phyloP scores from a whole-genome alignment of 2,329 filamentous ascomycete species.

The Fusarium decemcellulare region DNA sequence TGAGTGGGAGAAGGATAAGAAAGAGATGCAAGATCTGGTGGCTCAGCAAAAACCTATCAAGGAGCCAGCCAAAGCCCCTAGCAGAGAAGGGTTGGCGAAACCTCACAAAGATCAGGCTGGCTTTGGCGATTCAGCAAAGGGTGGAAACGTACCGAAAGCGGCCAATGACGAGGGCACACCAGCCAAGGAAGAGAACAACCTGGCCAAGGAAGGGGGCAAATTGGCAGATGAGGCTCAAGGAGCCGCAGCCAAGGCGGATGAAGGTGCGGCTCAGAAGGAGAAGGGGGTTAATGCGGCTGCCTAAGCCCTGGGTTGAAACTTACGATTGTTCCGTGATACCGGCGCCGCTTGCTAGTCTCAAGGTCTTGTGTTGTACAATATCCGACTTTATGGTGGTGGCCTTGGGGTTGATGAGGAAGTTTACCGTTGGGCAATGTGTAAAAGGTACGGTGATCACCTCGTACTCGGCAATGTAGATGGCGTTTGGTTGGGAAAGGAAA shows the following conservation, averaged over 20 bases:
- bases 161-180: conserved; percentile 7
- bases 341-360: neutral
- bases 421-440: conserved; percentile 13
- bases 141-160: conserved; percentile 16
- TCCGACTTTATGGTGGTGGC: conserved; percentile 24
- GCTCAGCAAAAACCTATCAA: conserved; percentile 37
- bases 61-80: conserved; percentile 32
- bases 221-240: conserved; percentile 19
- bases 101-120: conserved; percentile 29
- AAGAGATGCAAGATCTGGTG: conserved; percentile 78
- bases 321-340: neutral
- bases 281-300: conserved; percentile 29
- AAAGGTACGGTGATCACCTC: conserved; percentile 12
- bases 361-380: conserved; percentile 37
- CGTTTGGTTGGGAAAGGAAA: conserved; percentile 40
- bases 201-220: conserved; percentile 15
- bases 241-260: conserved; percentile 21
- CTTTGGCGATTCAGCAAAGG: conserved; percentile 20
- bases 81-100: conserved; percentile 30
- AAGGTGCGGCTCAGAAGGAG: conserved; percentile 24
- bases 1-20: conserved; percentile 94
- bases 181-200: conserved; percentile 22
- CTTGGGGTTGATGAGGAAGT: conserved; percentile 6
- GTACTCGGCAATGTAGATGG: conserved; percentile 34
- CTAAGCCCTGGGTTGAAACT: conserved; percentile 13